phyloP scores from a whole-genome alignment of 306 rosid genomes.

The Corylus avellana region DNA sequence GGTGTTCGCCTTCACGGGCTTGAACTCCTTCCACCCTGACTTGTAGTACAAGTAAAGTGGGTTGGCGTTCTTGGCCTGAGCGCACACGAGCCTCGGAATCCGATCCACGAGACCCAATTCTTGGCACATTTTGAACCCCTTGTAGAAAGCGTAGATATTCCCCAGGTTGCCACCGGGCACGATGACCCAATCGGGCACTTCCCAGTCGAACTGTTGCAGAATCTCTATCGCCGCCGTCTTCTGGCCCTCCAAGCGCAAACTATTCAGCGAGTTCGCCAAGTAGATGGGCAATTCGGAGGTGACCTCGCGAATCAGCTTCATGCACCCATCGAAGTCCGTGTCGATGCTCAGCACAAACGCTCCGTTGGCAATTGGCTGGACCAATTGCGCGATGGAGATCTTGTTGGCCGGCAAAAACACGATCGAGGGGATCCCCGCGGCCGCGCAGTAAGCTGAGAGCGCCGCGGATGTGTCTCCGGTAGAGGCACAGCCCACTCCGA shows the following conservation, averaged over 20 bases:
- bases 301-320: slow-evolving; percentile 77
- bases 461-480: slow-evolving; percentile 86
- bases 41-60: slow-evolving; percentile 70
- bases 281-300: slow-evolving; percentile 76
- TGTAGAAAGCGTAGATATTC: slow-evolving; percentile 78
- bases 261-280: slow-evolving; percentile 74
- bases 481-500: slow-evolving; percentile 84
- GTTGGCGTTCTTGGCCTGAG: slow-evolving; percentile 82
- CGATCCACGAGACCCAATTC: slow-evolving; percentile 71
- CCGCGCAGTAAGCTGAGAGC: slow-evolving; percentile 74
- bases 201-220: slow-evolving; percentile 83
- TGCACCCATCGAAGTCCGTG: slow-evolving; percentile 84
- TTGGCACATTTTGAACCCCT: slow-evolving; percentile 82
- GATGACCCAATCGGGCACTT: slow-evolving; percentile 88
- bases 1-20: slow-evolving; percentile 52
- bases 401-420: slow-evolving; percentile 83
- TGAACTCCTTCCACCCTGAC: slow-evolving; percentile 63
- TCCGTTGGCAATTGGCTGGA: slow-evolving; percentile 80
- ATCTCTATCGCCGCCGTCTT: slow-evolving; percentile 86
- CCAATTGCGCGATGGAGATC: slow-evolving; percentile 77
- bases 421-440: slow-evolving; percentile 79
- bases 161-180: slow-evolving; percentile 83
- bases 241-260: slow-evolving; percentile 78
- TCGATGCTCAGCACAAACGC: slow-evolving; percentile 72
- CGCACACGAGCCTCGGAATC: slow-evolving; percentile 77